Evolutionary conservation across 148 eudicot genomes (phyloP), one percentile per base, ranked within the genome.

Genomic region (Hydrangea macrophylla): DNA sequence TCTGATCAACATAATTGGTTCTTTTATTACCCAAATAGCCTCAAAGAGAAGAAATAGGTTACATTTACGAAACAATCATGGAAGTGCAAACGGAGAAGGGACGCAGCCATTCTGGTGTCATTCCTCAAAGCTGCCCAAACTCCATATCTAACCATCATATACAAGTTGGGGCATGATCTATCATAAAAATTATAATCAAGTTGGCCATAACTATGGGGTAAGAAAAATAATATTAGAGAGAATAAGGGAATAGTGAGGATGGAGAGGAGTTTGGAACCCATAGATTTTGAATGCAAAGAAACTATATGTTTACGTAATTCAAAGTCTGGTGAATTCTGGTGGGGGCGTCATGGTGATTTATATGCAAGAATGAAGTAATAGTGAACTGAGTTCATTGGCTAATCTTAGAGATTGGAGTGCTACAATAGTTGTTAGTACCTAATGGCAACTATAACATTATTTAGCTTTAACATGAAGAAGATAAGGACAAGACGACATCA

Each of bases 1-100:
- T n/a, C n/a, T n/a, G n/a, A n/a, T n/a, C n/a, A n/a, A n/a, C n/a
- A n/a, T n/a, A n/a, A n/a, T n/a, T n/a, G n/a, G n/a, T n/a, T n/a
- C n/a, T n/a, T n/a, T n/a, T n/a, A n/a, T n/a, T n/a, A n/a, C n/a
- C n/a, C n/a, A n/a, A n/a, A n/a, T n/a, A n/a, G n/a, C n/a, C n/a
- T 7, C 45, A 1, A 24, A 11, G 30, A n/a, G 45, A 51, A 53
- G 30, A 67, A 50, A 9, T 48, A 6, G 1, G 1, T 60, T 76
- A 81, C 88, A 71, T 81, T 80, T 15, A 84, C 85, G 27, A 84
- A 79, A 63, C 88, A 84, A 58, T 84, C 85, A 20, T 84, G 88
- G 25, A 84, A 84, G 20, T 84, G 88, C 33, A 84, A 33, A 3
- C 88, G 88, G 48, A 84, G 85, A 53, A 84, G 71, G 27, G 88